Evolutionary conservation across 1,284 basidiomycete species (phyloP), one percentile per base, ranked within the genome.

Genomic region (Pseudozyma tsukubaensis): DNA sequence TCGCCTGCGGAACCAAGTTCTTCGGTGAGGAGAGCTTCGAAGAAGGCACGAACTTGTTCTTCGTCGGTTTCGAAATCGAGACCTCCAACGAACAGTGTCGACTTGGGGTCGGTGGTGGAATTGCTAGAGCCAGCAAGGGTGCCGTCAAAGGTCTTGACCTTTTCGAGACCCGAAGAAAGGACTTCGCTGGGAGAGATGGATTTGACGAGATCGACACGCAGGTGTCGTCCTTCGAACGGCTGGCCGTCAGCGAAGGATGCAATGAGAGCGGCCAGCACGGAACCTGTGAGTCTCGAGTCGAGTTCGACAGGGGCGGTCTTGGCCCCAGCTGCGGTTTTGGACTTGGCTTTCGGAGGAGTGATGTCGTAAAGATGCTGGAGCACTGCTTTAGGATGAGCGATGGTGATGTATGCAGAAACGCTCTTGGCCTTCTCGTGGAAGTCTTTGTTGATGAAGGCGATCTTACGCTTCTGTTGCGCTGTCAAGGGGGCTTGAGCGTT

Each of bases 381-480:
- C 12, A 78, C 77, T 0, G 71, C 59, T 19, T 66, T 42, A 2
- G 78, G 78, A 9, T 78, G 69, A 35, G 69, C 71, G 36, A 84
- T 61, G 16, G 81, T 81, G 45, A 84, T 67, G 59, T 84, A 84
- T 11, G 82, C 83, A 57, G 83, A 79, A 29, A 82, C 77, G 24
- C 63, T 58, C 42, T 76, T 71, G 24, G 82, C 83, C 32, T 81
- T 72, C 40, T 81, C 72, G 67, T 84, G 65, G 55, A 78, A 40
- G 24, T 95, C 92, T 64, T 91, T 90, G 82, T 94, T 94, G 85
- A 98, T 97, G 84, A 94, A 97, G 0, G 94, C 93, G 42, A 98
- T 91, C 78, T 92, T 92, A 85, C 96, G 93, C 87, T 97, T 98
- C 85, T 97, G 92, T 60, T 89, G 89, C 0, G 92, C 88, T 18